Evolutionary conservation across 805 yeast species (phyloP).

Genomic region (Saitoella complicata): DNA sequence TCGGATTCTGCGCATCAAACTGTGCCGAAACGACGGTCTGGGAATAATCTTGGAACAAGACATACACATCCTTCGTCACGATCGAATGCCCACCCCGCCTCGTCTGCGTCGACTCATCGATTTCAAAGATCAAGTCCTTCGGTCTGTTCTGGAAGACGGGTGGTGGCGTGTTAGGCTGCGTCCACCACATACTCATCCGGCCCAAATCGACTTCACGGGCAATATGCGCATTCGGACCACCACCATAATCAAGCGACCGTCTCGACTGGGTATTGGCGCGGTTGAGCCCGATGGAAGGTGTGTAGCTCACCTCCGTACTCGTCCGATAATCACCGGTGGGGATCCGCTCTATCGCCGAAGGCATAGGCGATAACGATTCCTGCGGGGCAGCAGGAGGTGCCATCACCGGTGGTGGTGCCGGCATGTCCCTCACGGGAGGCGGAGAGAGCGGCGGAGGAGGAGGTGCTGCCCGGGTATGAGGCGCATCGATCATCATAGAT

Average conservation of each 20-base stretch:
- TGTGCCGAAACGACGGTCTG: conserved; percentile 44
- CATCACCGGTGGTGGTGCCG: conserved; percentile 15
- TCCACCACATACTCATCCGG: conserved; percentile 49
- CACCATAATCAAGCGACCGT: conserved; percentile 2
- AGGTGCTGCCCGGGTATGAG: not conserved
- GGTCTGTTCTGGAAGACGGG: conserved; percentile 29
- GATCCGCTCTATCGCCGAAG: no score
- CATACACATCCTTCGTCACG: conserved; percentile 47
- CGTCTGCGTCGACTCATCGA: conserved; percentile 37
- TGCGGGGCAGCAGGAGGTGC: not conserved
- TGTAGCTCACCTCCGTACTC: not conserved
- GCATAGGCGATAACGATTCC: not conserved
- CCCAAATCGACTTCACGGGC: conserved; percentile 23
- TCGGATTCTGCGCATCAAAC: conserved; percentile 40
- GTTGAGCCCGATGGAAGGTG: not conserved
- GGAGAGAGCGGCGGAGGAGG: conserved; percentile 16
- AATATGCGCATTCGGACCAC: conserved; percentile 6
- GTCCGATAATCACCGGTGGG: not conserved
- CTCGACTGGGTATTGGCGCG: not conserved
- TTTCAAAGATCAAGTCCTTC: conserved; percentile 42
- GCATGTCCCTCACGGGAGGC: conserved; percentile 12
- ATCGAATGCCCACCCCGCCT: conserved; percentile 40
- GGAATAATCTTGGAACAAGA: conserved; percentile 57
- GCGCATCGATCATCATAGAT: no score
- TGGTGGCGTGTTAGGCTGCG: conserved; percentile 38